Conservation (phyloP, 73 alveolate species). For the Effrenium voratum region DNA sequence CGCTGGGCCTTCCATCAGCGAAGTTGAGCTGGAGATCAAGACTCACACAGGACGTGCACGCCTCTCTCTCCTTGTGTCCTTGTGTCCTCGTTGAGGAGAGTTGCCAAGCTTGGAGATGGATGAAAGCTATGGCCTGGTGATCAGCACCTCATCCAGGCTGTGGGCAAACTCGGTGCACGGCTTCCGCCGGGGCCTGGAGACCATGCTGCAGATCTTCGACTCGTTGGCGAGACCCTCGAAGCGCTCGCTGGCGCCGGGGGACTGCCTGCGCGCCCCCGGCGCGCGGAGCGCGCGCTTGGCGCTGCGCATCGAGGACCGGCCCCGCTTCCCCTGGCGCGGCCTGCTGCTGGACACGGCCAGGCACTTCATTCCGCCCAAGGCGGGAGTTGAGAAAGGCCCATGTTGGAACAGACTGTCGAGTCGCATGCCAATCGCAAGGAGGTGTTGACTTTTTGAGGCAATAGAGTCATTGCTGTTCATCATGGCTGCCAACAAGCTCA, state of each 20-base stretch:
- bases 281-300: neutral
- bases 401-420: neutral
- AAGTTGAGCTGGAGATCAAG: too few relatives aligned
- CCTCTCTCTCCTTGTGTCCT: too few relatives aligned
- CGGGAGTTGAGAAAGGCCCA: neutral
- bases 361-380: conserved; percentile 58
- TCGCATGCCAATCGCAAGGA: neutral
- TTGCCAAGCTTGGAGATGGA: neutral
- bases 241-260: neutral
- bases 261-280: neutral
- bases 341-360: conserved; percentile 79
- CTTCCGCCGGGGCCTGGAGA: conserved; percentile 34
- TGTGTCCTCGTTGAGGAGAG: too few relatives aligned
- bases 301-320: conserved; percentile 21
- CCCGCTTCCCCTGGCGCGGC: conserved; percentile 62
- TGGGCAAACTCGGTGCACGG: neutral
- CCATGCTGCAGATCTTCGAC: neutral
- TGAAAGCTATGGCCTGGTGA: neutral
- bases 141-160: neutral
- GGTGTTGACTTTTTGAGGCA: neutral
- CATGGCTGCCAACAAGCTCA: conserved; percentile 69
- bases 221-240: too few relatives aligned
- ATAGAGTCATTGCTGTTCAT: neutral
- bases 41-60: too few relatives aligned
- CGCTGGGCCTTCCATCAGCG: too few relatives aligned